A percentile compares a stretch with the other conserved stretches of the same genome.
These are phyloP conservation scores for Coniochaeta ligniaria DNA, from an alignment of 2,329 filamentous ascomycete genomes.

Conservation along the genomic window DNA sequence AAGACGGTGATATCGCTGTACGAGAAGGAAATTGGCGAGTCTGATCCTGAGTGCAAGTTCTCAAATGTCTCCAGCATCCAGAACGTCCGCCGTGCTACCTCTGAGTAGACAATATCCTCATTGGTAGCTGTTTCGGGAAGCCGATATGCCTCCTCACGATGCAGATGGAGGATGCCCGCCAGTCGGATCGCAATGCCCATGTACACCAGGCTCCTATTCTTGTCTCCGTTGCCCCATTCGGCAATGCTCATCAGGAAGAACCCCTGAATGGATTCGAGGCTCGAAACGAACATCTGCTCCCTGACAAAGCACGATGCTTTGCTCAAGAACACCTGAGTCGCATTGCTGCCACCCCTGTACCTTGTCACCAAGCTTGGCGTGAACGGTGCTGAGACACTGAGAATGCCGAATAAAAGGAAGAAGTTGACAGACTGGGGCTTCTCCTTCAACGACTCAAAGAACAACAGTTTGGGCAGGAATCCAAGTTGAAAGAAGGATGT, in stretches of 20 bases:
- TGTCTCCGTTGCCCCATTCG: constrained; percentile 25
- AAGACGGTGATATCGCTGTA: constrained; percentile 25
- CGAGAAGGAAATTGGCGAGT: constrained; percentile 23
- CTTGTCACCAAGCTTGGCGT: constrained; percentile 17
- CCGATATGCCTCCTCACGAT: constrained; percentile 27
- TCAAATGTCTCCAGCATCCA: constrained; percentile 30
- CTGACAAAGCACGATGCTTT: constrained; percentile 15
- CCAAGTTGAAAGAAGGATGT: constrained; percentile 21
- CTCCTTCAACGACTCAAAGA: constrained; percentile 17
- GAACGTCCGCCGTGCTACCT: constrained; percentile 26
- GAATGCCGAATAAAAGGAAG: constrained; percentile 21
- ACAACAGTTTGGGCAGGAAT: constrained; percentile 23
- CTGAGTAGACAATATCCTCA: constrained; percentile 22
- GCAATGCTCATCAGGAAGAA: constrained; percentile 25
- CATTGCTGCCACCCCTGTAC: constrained; percentile 15
- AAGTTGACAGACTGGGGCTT: constrained; percentile 13
- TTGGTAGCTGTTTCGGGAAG: constrained; percentile 15
- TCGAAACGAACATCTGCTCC: constrained; percentile 20
- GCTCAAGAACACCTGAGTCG: constrained; percentile 20
- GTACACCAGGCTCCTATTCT: constrained; percentile 22
- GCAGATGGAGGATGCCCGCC: constrained; percentile 25
- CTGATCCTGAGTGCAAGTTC: constrained; percentile 27
- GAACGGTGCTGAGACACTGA: constrained; percentile 22
- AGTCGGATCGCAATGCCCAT: constrained; percentile 30
- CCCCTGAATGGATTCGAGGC: constrained; percentile 19